Base-by-base conservation (phyloP, 2,329 filamentous ascomycete genomes). In the Aspergillus phoenicis region DNA sequence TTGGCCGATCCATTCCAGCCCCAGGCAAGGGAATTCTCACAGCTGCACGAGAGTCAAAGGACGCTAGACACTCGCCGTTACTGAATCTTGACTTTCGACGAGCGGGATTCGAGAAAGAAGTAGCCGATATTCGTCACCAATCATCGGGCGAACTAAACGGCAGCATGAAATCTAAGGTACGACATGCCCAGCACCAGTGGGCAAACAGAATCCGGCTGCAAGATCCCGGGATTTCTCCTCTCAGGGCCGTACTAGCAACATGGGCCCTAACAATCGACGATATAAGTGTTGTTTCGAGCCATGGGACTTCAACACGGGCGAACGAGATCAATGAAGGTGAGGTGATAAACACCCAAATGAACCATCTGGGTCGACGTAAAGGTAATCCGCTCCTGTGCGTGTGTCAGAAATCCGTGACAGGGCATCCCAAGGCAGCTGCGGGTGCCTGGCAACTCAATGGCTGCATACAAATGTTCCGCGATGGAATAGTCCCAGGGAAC, bases 371-470 rank as follows among this genome's bases (percentile, higher is more conserved):
- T 67, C 90, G 94, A 70, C 89, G 88, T 78, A 96, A 97, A 87
- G 94, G 94, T 71, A 97, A 98, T 73, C 92, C 94, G 17, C 83
- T 98, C 15, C 81, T 67, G 2, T 93, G 91, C 81, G 91, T 98
- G 75, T 97, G 97, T 88, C 94, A 98, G 81, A 98, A 98, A 80
- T 97, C 94, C 77, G 87, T 98, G 61, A 98, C 94, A 53, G 94
- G 94, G 76, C 94, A 98, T 77, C 93, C 94, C 72, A 98, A 98
- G 87, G 94, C 93, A 87, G 93, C 94, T 70, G 94, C 94, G 58
- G 94, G 94, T 82, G 94, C 93, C 36, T 98, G 93, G 93, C 97
- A 97, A 93, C 87, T 98, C 85, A 98, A 98, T 82, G 94, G 94
- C 67, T 93, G 91, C 77, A 82, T 98, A 75, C 94, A 98, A 78